Conservation (phyloP, 2,329 filamentous ascomycete genomes). For the Pseudogymnoascus sp. region DNA sequence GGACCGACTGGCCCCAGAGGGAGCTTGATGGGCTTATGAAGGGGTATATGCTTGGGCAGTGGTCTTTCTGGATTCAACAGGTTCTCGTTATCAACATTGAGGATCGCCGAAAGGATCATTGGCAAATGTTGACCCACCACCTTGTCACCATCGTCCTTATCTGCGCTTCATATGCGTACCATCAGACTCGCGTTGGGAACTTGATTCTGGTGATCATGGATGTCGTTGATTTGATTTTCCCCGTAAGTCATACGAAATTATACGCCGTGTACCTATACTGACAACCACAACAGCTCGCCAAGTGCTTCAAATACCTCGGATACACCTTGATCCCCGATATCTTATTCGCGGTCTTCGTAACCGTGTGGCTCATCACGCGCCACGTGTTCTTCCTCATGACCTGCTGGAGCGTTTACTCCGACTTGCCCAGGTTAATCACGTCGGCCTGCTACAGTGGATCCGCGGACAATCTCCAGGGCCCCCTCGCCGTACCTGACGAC, state of each 20-base stretch:
- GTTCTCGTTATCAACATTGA: conserved; percentile 93
- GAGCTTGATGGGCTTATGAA: conserved; percentile 72
- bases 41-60: conserved; percentile 82
- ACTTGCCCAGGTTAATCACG: conserved; percentile 55
- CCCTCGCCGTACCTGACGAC: conserved; percentile 44
- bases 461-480: conserved; percentile 48
- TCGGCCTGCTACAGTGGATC: conserved; percentile 65
- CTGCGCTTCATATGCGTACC: conserved; percentile 75
- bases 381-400: conserved; percentile 74
- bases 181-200: conserved; percentile 80
- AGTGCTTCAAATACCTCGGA: conserved; percentile 86
- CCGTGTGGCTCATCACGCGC: conserved; percentile 75
- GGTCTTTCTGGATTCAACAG: conserved; percentile 91
- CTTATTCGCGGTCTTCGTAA: conserved; percentile 78
- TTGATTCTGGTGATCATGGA: conserved; percentile 91
- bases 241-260: conserved; percentile 51
- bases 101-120: conserved; percentile 87
- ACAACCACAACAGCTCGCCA: conserved; percentile 58
- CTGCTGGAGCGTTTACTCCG: conserved; percentile 73
- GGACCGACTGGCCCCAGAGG: conserved; percentile 77
- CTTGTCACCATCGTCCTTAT: conserved; percentile 81
- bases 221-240: conserved; percentile 79
- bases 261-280: conserved; percentile 1
- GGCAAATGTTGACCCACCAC: conserved; percentile 94
- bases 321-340: conserved; percentile 71